These are phyloP conservation scores for Sonneratia alba DNA, from an alignment of 345 rosid genomes.

Conservation along the genomic window DNA sequence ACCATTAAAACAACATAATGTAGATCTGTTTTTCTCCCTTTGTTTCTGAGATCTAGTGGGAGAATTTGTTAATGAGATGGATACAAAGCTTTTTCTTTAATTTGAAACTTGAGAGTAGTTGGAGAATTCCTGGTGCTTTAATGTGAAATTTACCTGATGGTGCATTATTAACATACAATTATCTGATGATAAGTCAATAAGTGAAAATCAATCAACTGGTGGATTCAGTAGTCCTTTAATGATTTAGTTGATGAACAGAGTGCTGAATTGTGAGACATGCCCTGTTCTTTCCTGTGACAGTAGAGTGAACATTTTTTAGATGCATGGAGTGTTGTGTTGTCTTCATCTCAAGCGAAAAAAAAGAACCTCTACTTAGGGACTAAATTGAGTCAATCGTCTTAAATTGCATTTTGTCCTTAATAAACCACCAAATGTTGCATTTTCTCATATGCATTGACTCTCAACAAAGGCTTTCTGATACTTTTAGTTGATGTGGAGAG, in stretches of 20 bases:
- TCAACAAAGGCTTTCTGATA: conserved; percentile 6
- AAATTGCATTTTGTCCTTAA: not conserved
- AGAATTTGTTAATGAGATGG: not conserved
- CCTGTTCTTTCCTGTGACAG: not conserved
- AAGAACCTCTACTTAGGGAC: no score
- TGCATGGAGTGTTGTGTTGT: not conserved
- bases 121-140: not conserved
- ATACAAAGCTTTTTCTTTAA: not conserved
- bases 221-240: not conserved
- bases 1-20: not conserved
- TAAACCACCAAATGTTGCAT: not conserved
- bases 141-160: not conserved
- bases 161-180: not conserved
- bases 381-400: not conserved
- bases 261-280: not conserved
- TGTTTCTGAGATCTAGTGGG: not conserved
- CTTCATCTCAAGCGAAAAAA: not conserved
- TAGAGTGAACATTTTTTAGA: not conserved
- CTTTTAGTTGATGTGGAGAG: conserved; percentile 61
- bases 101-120: not conserved
- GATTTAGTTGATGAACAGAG: conserved; percentile 2
- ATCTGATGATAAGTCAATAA: not conserved
- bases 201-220: not conserved
- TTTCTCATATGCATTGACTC: not conserved
- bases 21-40: not conserved